phyloP scores from a whole-genome alignment of 1,284 basidiomycete species.

The Ganoderma lucidum region DNA sequence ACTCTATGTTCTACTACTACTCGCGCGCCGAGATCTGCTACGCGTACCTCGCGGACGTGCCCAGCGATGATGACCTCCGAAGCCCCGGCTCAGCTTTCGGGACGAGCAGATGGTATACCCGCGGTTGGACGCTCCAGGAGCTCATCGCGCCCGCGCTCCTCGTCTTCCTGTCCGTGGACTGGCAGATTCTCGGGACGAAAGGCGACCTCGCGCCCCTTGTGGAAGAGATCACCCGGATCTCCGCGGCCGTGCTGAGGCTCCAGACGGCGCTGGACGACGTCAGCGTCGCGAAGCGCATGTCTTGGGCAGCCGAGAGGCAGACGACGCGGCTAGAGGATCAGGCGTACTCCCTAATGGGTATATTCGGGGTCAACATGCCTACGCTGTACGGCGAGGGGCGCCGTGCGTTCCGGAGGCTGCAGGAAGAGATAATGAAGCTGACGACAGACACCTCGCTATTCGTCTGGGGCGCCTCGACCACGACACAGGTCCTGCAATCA shows the following conservation, averaged over 20 bases:
- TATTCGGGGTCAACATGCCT: slow-evolving; percentile 11
- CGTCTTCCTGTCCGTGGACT: slow-evolving; percentile 9
- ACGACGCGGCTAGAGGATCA: slow-evolving; percentile 10
- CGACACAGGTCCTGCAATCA: background rate
- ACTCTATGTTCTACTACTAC: slow-evolving; percentile 9
- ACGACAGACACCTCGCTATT: slow-evolving; percentile 7
- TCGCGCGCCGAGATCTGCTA: slow-evolving; percentile 1
- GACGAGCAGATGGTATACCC: slow-evolving; percentile 1
- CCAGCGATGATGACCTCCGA: background rate
- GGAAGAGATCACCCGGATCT: slow-evolving; percentile 4
- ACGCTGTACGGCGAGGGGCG: slow-evolving; percentile 9
- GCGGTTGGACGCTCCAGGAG: slow-evolving; percentile 6
- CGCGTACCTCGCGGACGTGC: slow-evolving; percentile 3
- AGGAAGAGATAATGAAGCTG: slow-evolving; percentile 9
- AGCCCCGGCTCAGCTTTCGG: background rate
- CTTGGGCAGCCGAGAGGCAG: background rate
- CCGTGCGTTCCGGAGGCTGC: slow-evolving; percentile 4
- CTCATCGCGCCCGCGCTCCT: slow-evolving; percentile 9
- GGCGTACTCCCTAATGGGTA: slow-evolving; percentile 7
- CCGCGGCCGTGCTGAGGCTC: background rate
- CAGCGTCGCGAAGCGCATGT: slow-evolving; percentile 11
- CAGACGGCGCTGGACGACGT: background rate
- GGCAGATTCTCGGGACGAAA: slow-evolving; percentile 13
- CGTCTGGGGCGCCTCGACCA: slow-evolving; percentile 3
- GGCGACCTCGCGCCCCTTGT: background rate